A percentile compares a stretch with the other conserved stretches of the same genome.
Evolutionary conservation across 2,329 filamentous ascomycete species (phyloP).

Genomic region (Macroventuria anomochaeta): DNA sequence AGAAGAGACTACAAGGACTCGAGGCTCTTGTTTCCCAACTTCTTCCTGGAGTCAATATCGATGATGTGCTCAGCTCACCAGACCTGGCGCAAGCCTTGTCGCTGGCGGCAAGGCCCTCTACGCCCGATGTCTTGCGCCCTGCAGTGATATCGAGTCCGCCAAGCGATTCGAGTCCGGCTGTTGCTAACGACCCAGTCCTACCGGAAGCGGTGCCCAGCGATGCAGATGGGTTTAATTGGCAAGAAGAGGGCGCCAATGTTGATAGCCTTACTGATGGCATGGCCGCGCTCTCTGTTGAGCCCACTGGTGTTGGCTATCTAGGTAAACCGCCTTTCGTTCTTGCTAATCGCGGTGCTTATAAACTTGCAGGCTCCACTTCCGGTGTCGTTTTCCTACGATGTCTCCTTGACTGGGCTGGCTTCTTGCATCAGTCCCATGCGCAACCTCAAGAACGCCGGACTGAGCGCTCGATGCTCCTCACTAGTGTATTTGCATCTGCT

Average conservation of each 20-base stretch:
- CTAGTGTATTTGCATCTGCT: conserved; percentile 26
- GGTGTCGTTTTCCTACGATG: conserved; percentile 36
- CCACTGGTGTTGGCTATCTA: conserved; percentile 35
- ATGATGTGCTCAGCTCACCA: conserved; percentile 27
- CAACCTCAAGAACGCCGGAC: conserved; percentile 14
- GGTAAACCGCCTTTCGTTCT: conserved; percentile 9
- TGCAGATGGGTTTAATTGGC: conserved; percentile 37
- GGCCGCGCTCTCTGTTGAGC: conserved; percentile 37
- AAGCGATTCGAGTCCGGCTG: conserved; percentile 14
- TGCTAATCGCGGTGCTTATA: conserved; percentile 1
- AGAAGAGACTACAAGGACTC: conserved; percentile 28
- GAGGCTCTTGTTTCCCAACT: conserved; percentile 29
- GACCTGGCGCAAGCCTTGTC: conserved; percentile 17
- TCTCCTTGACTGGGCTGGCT: conserved; percentile 36
- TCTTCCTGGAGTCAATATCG: conserved; percentile 30
- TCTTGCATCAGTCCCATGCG: conserved; percentile 31
- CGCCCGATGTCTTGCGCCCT: conserved; percentile 16
- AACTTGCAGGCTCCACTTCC: conserved; percentile 28
- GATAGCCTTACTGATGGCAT: conserved; percentile 36
- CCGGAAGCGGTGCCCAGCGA: conserved; percentile 34
- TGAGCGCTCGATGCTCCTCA: conserved; percentile 22
- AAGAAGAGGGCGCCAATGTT: conserved; percentile 29
- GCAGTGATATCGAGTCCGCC: conserved; percentile 19
- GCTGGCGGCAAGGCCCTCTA: conserved; percentile 7
- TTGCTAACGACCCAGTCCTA: conserved; percentile 24